Percentiles rank a stretch among this genome's conserved stretches.
phyloP scores from a whole-genome alignment of 352 stramenopile species.

The Phytophthora pini region DNA sequence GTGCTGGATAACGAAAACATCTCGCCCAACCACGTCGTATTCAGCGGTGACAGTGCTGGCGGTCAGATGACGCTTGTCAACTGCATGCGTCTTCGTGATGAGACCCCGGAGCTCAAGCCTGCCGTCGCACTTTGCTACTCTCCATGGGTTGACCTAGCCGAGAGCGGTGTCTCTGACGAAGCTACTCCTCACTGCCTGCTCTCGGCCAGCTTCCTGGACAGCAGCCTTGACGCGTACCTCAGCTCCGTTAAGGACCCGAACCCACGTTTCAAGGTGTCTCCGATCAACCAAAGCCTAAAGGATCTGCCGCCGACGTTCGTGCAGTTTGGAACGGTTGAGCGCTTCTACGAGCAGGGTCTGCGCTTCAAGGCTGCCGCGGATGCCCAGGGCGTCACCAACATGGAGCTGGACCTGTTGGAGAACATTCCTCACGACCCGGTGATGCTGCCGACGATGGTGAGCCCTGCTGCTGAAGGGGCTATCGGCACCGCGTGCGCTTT shows the following conservation, averaged over 20 bases:
- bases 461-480: slow-evolving; percentile 28
- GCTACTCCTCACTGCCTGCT: slow-evolving; percentile 32
- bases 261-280: slow-evolving; percentile 23
- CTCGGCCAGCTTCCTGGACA: slow-evolving; percentile 23
- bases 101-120: slow-evolving; percentile 1
- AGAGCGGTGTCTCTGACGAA: slow-evolving; percentile 26
- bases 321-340: slow-evolving; percentile 36
- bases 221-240: slow-evolving; percentile 27
- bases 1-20: slow-evolving; percentile 26
- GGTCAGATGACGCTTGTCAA: slow-evolving; percentile 30
- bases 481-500: slow-evolving; percentile 29
- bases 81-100: slow-evolving; percentile 25
- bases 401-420: slow-evolving; percentile 42
- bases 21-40: slow-evolving; percentile 19
- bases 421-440: slow-evolving; percentile 34
- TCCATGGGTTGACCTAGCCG: slow-evolving; percentile 26
- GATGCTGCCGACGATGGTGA: slow-evolving; percentile 31
- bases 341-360: slow-evolving; percentile 35
- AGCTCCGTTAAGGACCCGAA: slow-evolving; percentile 19
- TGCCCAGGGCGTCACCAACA: slow-evolving; percentile 33
- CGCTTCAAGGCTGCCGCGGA: slow-evolving; percentile 29
- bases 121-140: slow-evolving; percentile 26
- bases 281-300: slow-evolving; percentile 42
- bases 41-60: slow-evolving; percentile 28
- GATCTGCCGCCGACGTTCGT: slow-evolving; percentile 39